Evolutionary conservation across 2,329 filamentous ascomycete species (phyloP), one percentile per base, ranked within the genome.

Genomic region (Dactylellina leptospora): DNA sequence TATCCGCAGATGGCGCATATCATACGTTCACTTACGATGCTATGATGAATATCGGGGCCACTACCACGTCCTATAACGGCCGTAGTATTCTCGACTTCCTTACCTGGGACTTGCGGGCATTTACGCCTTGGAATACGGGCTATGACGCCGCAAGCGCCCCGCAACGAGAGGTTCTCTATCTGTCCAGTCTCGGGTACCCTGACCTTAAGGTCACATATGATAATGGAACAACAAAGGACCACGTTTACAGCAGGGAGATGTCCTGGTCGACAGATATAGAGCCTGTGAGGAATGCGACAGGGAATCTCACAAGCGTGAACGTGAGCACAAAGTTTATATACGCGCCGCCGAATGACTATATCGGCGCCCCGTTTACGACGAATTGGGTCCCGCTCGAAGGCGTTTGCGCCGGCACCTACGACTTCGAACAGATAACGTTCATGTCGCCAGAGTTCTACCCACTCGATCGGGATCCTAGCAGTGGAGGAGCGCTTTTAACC

Each of bases 31-130:
- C 62, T 1, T 68, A 59, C 48, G 62, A 59, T 47, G 62, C 62
- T 20, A 36, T 68, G 9, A 59, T 68, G 62, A 68, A 68, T n/a
- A 54, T 68, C 40, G 62, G 62, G 36, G 62, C 62, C 10, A 53
- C 27, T 1, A 42, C 44, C 1, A 38, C 33, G 8, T 6, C 36
- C 4, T 18, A 5, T 11, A 28, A 33, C 20, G 51, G 30, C 33
- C 50, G 20, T 3, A 54, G 51, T n/a, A 58, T 66, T 23, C 54
- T 68, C 1, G 53, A 68, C 33, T 42, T 68, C 18, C 54, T 59
- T 11, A 11, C 55, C 16, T 68, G 54, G 62, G 62, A 68, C 11
- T 33, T 68, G 22, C 62, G 53, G 23, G 62, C 44, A 5, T 68
- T 68, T 23, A 20, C 38, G 5, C 44, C 44, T 2, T 68, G 54